A percentile compares a stretch with the other conserved stretches of the same genome.
These are phyloP conservation scores for Gaeumannomyces sp. DNA, from an alignment of 2,329 filamentous ascomycete genomes.

Conservation along the genomic window DNA sequence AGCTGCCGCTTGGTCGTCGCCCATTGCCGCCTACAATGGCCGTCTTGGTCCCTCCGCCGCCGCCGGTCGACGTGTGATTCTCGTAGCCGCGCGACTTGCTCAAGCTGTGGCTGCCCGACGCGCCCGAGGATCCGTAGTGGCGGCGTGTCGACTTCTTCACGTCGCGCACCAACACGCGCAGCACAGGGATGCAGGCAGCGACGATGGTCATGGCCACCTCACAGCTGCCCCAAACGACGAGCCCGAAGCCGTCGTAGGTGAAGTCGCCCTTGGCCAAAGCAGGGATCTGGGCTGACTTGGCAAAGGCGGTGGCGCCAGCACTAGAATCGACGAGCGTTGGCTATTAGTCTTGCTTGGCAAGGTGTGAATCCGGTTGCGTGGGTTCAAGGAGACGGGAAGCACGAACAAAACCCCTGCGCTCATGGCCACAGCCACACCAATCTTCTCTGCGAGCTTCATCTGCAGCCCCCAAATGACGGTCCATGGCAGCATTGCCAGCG, in stretches of 20 bases:
- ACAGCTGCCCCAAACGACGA: slow-evolving; percentile 22
- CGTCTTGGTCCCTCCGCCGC: not conserved
- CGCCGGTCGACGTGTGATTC: not conserved
- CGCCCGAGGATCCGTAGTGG: slow-evolving; percentile 1
- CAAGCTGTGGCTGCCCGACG: not conserved
- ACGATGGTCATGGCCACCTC: slow-evolving; percentile 30
- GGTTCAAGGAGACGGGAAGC: not conserved
- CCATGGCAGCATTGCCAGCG: slow-evolving; percentile 24
- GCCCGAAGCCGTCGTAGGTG: slow-evolving; percentile 16
- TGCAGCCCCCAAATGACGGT: slow-evolving; percentile 23
- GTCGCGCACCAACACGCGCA: slow-evolving; percentile 22
- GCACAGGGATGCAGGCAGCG: slow-evolving; percentile 26
- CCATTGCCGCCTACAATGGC: not conserved
- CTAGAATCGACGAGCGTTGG: slow-evolving; percentile 10
- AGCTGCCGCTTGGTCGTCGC: not conserved
- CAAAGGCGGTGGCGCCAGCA: slow-evolving; percentile 19
- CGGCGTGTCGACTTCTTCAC: slow-evolving; percentile 1
- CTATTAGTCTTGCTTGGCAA: not conserved
- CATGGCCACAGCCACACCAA: slow-evolving; percentile 26
- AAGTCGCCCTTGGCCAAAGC: slow-evolving; percentile 14
- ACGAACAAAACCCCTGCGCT: slow-evolving; percentile 25
- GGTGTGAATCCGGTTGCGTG: not conserved
- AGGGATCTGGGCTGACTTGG: slow-evolving; percentile 19
- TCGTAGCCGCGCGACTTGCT: not conserved
- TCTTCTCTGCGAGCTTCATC: slow-evolving; percentile 23